Evolutionary conservation across 495 filamentous ascomycete species (phyloP).

Genomic region (Pseudotulostoma volvatum): DNA sequence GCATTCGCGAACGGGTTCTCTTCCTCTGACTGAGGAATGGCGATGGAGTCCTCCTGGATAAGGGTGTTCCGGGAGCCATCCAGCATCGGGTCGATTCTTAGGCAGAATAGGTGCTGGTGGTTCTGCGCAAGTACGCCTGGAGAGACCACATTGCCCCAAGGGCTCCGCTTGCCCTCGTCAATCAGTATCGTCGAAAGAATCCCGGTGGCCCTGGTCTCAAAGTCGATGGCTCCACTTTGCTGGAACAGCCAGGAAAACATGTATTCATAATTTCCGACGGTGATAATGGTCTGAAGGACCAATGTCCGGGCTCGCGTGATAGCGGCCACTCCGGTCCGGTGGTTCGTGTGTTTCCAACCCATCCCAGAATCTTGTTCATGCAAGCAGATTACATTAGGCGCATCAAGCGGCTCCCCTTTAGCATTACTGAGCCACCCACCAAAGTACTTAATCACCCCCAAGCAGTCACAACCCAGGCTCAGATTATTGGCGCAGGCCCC

Average conservation of each 20-base stretch:
- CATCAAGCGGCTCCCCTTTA: slow-evolving; percentile 24
- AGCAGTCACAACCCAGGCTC: slow-evolving; percentile 40
- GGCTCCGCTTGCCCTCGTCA: slow-evolving; percentile 26
- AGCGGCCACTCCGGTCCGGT: slow-evolving; percentile 34
- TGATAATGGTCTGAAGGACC: slow-evolving; percentile 47
- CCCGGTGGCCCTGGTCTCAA: slow-evolving; percentile 63
- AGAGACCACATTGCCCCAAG: slow-evolving; percentile 60
- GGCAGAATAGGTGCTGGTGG: slow-evolving; percentile 71
- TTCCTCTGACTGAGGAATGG: slow-evolving; percentile 40
- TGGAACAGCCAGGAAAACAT: slow-evolving; percentile 63
- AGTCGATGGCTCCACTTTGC: slow-evolving; percentile 51
- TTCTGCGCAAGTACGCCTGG: slow-evolving; percentile 54
- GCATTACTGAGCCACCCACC: slow-evolving; percentile 29
- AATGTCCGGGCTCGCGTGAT: slow-evolving; percentile 33
- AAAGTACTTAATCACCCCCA: slow-evolving; percentile 40
- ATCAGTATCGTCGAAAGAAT: slow-evolving; percentile 60
- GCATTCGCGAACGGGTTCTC: slow-evolving; percentile 60
- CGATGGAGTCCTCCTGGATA: slow-evolving; percentile 45
- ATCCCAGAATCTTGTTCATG: slow-evolving; percentile 44
- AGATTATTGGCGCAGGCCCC: slow-evolving; percentile 42
- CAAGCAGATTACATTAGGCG: slow-evolving; percentile 35
- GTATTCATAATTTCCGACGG: slow-evolving; percentile 58
- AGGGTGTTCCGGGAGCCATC: slow-evolving; percentile 48
- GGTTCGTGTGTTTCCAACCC: slow-evolving; percentile 44
- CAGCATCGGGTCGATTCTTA: slow-evolving; percentile 59